These are phyloP conservation scores for Camelina laxa DNA, from an alignment of 345 rosid genomes.

Conservation along the genomic window DNA sequence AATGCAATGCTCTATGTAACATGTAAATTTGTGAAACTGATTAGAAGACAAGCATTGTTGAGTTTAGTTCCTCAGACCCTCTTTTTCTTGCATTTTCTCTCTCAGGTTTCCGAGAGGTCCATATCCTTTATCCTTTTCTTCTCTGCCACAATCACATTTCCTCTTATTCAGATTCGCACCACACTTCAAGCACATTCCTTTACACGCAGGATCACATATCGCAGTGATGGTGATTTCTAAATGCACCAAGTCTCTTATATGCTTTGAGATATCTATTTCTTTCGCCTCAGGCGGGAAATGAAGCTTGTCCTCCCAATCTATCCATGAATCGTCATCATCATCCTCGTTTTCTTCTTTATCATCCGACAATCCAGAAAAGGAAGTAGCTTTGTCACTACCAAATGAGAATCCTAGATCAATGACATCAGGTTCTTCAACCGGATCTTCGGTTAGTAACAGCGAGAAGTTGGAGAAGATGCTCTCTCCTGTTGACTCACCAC, in stretches of 20 bases:
- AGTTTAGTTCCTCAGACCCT: constrained; percentile 34
- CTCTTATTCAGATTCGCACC: constrained; percentile 74
- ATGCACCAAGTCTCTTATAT: constrained; percentile 81
- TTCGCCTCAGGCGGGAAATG: constrained; percentile 69
- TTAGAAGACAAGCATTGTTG: background rate
- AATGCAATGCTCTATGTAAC: constrained; percentile 1
- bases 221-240: constrained; percentile 72
- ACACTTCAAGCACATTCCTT: constrained; percentile 78
- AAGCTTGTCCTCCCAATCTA: constrained; percentile 83
- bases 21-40: background rate
- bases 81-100: constrained; percentile 63
- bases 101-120: constrained; percentile 76
- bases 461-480: constrained; percentile 79
- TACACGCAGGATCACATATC: constrained; percentile 71
- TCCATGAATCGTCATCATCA: constrained; percentile 49
- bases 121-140: constrained; percentile 50
- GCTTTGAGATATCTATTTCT: constrained; percentile 84
- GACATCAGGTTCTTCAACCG: constrained; percentile 70
- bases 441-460: constrained; percentile 67
- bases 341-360: constrained; percentile 51
- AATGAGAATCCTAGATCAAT: constrained; percentile 58
- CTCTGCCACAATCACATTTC: constrained; percentile 62
- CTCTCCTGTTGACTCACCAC: constrained; percentile 75
- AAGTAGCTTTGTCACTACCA: constrained; percentile 45
- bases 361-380: constrained; percentile 29